phyloP scores from a whole-genome alignment of 805 yeast species.

The Nakazawaea ambrosiae region DNA sequence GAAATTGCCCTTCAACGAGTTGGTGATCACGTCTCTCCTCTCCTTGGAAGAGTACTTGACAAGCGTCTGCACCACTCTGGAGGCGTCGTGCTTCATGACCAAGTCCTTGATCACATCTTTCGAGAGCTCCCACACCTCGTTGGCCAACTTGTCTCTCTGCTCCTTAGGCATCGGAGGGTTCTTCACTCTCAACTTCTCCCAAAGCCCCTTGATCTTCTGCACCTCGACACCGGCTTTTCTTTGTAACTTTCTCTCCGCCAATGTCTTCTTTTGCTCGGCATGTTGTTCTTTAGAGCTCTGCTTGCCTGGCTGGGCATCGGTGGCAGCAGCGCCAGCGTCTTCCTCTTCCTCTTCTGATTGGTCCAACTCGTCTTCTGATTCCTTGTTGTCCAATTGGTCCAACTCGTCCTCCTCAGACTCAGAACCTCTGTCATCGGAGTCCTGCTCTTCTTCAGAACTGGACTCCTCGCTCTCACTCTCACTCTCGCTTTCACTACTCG shows the following conservation, averaged over 20 bases:
- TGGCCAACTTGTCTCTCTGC: constrained; percentile 67
- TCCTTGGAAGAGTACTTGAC: constrained; percentile 79
- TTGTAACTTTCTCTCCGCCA: constrained; percentile 77
- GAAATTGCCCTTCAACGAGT: constrained; percentile 65
- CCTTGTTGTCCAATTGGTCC: constrained; percentile 22
- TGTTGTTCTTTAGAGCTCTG: constrained; percentile 60
- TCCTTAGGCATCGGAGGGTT: constrained; percentile 74
- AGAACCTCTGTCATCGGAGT: constrained; percentile 18
- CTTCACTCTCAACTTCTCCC: constrained; percentile 89
- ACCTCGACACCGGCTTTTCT: constrained; percentile 86
- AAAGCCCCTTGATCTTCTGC: constrained; percentile 73
- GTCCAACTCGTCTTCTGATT: constrained; percentile 21
- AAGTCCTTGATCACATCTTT: constrained; percentile 74
- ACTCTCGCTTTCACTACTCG: constrained; percentile 4
- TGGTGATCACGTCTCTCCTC: constrained; percentile 64
- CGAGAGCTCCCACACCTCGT: constrained; percentile 80
- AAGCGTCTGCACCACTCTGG: constrained; percentile 91
- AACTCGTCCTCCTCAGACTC: constrained; percentile 21
- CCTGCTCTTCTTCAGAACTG: constrained; percentile 9
- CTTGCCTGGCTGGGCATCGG: constrained; percentile 33
- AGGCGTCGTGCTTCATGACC: constrained; percentile 92
- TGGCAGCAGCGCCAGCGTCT: constrained; percentile 21
- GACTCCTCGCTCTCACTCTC: constrained; percentile 10
- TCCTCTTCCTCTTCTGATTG: constrained; percentile 20
- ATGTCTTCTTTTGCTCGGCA: constrained; percentile 71